Base-by-base conservation (phyloP, 345 rosid genomes). In the Sonneratia caseolaris region DNA sequence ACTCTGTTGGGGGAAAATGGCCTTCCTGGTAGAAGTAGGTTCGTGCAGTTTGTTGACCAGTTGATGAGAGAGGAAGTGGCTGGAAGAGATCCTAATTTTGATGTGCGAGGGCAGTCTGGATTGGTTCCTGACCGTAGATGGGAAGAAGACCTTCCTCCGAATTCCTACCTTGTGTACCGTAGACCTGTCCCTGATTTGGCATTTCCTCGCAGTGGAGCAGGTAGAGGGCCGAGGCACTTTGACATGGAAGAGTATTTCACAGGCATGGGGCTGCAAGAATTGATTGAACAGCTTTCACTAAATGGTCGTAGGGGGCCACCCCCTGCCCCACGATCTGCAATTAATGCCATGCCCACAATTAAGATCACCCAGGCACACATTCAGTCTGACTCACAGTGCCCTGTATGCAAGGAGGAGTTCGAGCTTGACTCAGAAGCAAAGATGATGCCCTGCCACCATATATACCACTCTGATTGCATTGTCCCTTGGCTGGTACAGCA, bases 401-500 rank as follows among this genome's bases (percentile, higher is more conserved):
- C 86, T n/a, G 82, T 83, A 18, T 83, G 86, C 79, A 81, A 83
- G 74, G 86, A 81, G 14, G 68, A 75, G 12, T 83, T 83, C 27
- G 81, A 76, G 78, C 43, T 83, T 71, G 82, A 76, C 5, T 71
- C 79, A 12, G 84, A 83, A 73, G 86, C 76, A 0, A 78, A 81
- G 71, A 76, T 78, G 68, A 78, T 83, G 82, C 86, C 86, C 15
- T 83, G 86, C 70, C 59, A 75, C 74, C 86, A 83, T 64, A 64
- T 81, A 1, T 83, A 83, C 47, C 86, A 83, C 66, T 48, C 81
- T 3, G 79, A 81, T n/a, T 83, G 86, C 72, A 83, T 83, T 45
- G 74, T 81, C 40, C 86, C 84, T 8, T 83, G 86, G 86, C 64
- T 83, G 67, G 84, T 62, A 40, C 82, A 47, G 79, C 86, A 83